A percentile compares a stretch with the other conserved stretches of the same genome.
Conservation (phyloP, 805 yeast species). For the Starmerella vaccinii region DNA sequence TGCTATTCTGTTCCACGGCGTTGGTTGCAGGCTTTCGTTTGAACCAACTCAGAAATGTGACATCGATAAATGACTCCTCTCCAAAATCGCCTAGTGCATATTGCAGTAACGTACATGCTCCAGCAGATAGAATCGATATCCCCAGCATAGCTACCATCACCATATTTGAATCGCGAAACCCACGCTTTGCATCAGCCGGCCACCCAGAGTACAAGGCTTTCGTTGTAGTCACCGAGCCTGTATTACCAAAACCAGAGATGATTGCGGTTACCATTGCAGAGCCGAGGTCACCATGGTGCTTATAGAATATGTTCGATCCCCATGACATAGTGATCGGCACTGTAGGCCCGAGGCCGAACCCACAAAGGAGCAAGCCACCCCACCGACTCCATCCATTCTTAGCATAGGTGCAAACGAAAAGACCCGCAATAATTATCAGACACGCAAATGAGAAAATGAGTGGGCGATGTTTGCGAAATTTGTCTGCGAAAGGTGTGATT, state of each 20-base stretch:
- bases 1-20: background rate
- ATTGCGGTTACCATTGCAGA: conserved; percentile 73
- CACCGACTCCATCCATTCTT: conserved; percentile 63
- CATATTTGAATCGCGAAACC: conserved; percentile 67
- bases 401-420: conserved; percentile 69
- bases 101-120: conserved; percentile 30
- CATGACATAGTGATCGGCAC: conserved; percentile 82
- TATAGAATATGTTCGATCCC: conserved; percentile 64
- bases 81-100: conserved; percentile 32
- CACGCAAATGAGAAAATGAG: conserved; percentile 53
- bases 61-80: conserved; percentile 16
- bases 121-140: conserved; percentile 49
- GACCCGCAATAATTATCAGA: conserved; percentile 59
- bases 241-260: conserved; percentile 76
- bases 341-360: conserved; percentile 84
- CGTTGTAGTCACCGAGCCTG: conserved; percentile 77
- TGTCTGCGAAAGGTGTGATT: conserved; percentile 74
- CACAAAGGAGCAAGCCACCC: conserved; percentile 71
- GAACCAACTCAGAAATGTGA: conserved; percentile 22
- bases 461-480: conserved; percentile 48
- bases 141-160: conserved; percentile 72
- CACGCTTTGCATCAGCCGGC: conserved; percentile 61
- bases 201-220: conserved; percentile 80
- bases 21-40: background rate
- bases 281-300: conserved; percentile 72